Evolutionary conservation across 768 basidiomycete genomes (phyloP), one percentile per base, ranked within the genome.

Genomic region (Steccherinum ochraceum): DNA sequence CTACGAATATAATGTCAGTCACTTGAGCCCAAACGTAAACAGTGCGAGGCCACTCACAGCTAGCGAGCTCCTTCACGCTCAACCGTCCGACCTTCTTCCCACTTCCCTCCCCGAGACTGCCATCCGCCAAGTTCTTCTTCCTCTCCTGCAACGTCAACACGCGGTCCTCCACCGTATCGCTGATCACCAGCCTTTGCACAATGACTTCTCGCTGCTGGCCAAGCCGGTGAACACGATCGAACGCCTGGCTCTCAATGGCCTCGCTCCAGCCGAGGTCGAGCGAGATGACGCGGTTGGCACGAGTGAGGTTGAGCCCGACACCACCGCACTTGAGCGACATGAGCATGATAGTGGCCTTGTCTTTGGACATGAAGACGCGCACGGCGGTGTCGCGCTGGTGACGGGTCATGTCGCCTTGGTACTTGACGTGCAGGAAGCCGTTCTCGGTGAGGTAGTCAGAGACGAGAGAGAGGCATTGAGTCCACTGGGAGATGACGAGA

Each of bases 401-500:
- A 12, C 73, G 67, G 45, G 64, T 73, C 83, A 85, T 84, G 46
- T 76, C 69, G 12, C 83, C 83, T 64, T 83, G 79, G 52, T 80
- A 83, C 78, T 79, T 81, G 51, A 84, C 77, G 54, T 81, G 80
- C 2, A 66, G 56, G 44, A 84, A 72, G 1, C 69, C 69, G 19
- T 74, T 67, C 57, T 78, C 74, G 0, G 66, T 64, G n/a, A 90
- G 70, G 59, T 83, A 84, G 46, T 77, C 66, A 0, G 78, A 83
- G n/a, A 83, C 75, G 3, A 89, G 70, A 10, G 76, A 71, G 30
- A 91, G 71, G 51, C 80, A 84, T 4, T 70, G 64, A 0, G 83
- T 84, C 81, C 87, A 89, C 61, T 85, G 83, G 0, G 84, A 86
- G 50, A 88, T 73, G 51, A 89, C 67, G 46, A 91, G 62, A 43